Conservation (phyloP, 345 rosid species). For the Murraya koenigii region DNA sequence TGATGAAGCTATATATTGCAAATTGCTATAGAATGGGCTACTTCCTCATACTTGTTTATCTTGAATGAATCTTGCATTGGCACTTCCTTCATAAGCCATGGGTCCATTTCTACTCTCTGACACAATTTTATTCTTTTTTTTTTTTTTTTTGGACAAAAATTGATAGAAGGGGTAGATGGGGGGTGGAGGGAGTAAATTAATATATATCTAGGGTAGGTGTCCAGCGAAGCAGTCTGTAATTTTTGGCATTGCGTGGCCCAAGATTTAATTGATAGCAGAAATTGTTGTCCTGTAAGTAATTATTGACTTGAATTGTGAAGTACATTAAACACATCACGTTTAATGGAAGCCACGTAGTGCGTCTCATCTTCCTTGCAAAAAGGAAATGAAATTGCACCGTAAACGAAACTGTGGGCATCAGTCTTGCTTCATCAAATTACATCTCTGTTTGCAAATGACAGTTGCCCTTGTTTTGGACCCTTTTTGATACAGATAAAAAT, state of each 20-base stretch:
- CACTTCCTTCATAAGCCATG: background rate
- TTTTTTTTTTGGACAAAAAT: no score
- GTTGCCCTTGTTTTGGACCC: no score
- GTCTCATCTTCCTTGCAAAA: constrained; percentile 19
- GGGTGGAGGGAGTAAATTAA: background rate
- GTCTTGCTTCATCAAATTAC: background rate
- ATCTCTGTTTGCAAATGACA: background rate
- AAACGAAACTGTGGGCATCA: background rate
- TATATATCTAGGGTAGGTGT: background rate
- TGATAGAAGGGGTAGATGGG: background rate
- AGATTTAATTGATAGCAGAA: constrained; percentile 10
- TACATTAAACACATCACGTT: constrained; percentile 11
- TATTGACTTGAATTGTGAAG: background rate
- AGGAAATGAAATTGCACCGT: constrained; percentile 1
- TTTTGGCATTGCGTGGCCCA: background rate
- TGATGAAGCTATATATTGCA: constrained; percentile 1
- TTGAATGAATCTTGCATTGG: background rate
- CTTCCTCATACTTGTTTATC: no score
- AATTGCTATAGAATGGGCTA: background rate
- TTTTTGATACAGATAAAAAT: no score
- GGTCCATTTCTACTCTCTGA: background rate
- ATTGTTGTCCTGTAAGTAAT: constrained; percentile 3
- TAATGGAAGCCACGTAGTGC: constrained; percentile 23
- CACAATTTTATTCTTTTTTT: background rate
- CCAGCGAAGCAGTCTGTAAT: background rate